Base-by-base conservation (phyloP, 1,284 basidiomycete species). In the Pseudozyma thailandica region DNA sequence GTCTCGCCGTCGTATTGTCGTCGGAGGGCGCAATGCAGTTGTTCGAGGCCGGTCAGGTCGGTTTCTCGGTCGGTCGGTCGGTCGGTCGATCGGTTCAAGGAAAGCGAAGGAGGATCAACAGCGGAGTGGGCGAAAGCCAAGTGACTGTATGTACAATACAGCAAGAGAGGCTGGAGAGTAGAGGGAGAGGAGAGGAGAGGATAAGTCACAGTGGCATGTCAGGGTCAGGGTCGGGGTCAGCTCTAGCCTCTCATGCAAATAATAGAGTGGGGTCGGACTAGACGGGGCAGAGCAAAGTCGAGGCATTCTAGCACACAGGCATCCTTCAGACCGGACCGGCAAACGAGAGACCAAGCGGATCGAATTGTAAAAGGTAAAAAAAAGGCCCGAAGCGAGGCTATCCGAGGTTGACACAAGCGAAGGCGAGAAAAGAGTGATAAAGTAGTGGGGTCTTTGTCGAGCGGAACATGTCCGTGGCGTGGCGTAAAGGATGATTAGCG, bases 191-290 rank as follows among this genome's bases (percentile, higher is more conserved):
- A 46, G 3, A 30, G 25, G 15, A 25, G 38, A 25, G 25, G 31
- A 8, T n/a, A 30, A 26, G 27, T 18, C 13, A 9, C 21, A 48
- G 21, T 27, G 31, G n/a, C 31, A 33, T 33, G 31, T 21, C 39
- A 41, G 39, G 39, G 18, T 41, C 39, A 41, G 37, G 7, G 33
- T 7, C 15, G 12, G 23, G 46, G 21, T 50, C 27, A 38, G 46
- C 23, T 37, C 9, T 21, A 37, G 46, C 33, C 20, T 41, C 38
- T 41, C 39, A 41, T 39, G 47, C 37, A 39, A 49, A 27, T 49
- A 49, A 35, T 27, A 13, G 10, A 47, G 46, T 47, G 37, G 37
- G 48, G 48, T 50, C 48, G 48, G 48, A 50, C 26, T 37, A 50
- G 27, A 37, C 48, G 48, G 48, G 26, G 26, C 21, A 37, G 33